Evolutionary conservation across 495 filamentous ascomycete genomes (phyloP), one percentile per base, ranked within the genome.

Genomic region (Lepraria neglecta): DNA sequence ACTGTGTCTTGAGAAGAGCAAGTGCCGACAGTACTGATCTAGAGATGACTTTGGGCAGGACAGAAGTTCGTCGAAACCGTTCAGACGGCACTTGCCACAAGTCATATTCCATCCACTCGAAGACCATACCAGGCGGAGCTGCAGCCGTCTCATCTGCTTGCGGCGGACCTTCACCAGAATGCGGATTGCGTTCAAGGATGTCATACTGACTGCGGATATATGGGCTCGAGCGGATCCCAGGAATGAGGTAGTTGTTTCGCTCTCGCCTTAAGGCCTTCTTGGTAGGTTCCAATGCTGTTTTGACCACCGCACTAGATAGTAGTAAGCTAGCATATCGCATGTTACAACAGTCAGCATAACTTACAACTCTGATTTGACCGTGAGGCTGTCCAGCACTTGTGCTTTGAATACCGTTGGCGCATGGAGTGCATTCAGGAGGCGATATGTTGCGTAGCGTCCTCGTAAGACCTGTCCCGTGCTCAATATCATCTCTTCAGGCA

Each of bases 91-190:
- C 64, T 27, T 56, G 50, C 62, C 53, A 60, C 28, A 68, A 61
- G 64, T 66, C 64, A 6, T 61, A 60, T 51, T 68, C 66, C 64
- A 68, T 68, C 66, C 64, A 68, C 64, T 67, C 64, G 54, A 68
- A 68, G 33, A 68, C 61, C 21, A 68, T n/a, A 40, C 59, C 63
- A 35, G n/a, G n/a, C 38, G 60, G 53, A 55, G 59, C 45, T 0
- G 51, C n/a, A 12, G 46, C 42, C n/a, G 3, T 35, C 21, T 11
- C 12, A 1, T 31, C 4, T 10, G 6, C 43, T 12, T 15, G 43
- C 15, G 2, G 10, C 14, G 6, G 15, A 12, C n/a, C 15, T 17
- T 19, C 43, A 7, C 33, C 44, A 3, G 46, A 38, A 38, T 38
- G 6, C 4, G 4, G 11, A 38, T 38, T 35, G 21, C 21, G 15